Conservation (phyloP, 164 flowering plant genomes). For the Magnolia officinalis region DNA sequence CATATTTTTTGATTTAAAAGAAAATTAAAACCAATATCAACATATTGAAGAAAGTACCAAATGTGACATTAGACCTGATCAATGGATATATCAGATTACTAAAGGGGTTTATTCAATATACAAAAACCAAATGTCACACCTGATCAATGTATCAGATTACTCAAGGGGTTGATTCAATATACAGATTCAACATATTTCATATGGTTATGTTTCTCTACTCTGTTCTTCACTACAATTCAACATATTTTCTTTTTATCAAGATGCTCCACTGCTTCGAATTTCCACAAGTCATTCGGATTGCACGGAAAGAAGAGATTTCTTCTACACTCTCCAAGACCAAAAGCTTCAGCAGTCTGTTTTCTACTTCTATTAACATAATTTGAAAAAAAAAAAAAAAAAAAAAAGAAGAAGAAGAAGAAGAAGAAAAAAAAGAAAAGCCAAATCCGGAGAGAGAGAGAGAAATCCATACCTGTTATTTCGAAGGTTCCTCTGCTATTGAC, state of each 20-base stretch:
- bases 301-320: not conserved
- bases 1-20: not conserved
- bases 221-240: too few species aligned
- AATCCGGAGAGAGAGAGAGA: not conserved
- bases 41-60: not conserved
- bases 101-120: not conserved
- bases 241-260: too few species aligned
- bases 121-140: too few species aligned
- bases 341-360: not conserved
- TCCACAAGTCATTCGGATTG: too few species aligned
- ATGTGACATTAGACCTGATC: not conserved
- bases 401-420: too few species aligned
- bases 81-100: not conserved
- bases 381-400: not conserved
- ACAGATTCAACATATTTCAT: too few species aligned
- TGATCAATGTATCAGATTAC: too few species aligned
- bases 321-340: not conserved
- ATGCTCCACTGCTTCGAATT: too few species aligned
- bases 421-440: not conserved
- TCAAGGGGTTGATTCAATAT: too few species aligned
- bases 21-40: too few species aligned
- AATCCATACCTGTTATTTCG: slow-evolving; percentile 31
- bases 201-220: too few species aligned
- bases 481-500: too few species aligned
- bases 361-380: not conserved